A percentile compares a stretch with the other conserved stretches of the same genome.
Evolutionary conservation across 1,139 yeast genomes (phyloP).

Genomic region (Waltiozyma sp.): DNA sequence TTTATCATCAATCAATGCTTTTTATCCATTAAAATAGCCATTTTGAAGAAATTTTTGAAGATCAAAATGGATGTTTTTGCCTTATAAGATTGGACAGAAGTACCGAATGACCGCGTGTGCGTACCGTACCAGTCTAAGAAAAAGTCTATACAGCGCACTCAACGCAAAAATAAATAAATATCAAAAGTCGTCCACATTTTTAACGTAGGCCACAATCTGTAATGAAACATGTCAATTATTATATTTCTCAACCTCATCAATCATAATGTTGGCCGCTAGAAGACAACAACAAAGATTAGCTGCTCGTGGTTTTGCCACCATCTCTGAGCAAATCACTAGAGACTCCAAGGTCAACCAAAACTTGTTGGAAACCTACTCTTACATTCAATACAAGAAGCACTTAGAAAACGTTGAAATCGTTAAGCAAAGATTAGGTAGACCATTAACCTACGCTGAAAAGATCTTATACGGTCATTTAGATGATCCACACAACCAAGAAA

Average conservation of each 20-base stretch:
- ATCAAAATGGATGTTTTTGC: no score
- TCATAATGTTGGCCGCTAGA: slow-evolving; percentile 29
- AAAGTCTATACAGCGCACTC: neutral
- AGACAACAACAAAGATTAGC: slow-evolving; percentile 15
- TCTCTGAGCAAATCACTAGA: slow-evolving; percentile 50
- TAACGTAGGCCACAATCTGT: no score
- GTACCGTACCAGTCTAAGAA: neutral
- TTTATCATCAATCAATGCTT: no score
- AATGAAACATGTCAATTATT: no score
- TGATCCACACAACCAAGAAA: slow-evolving; percentile 90
- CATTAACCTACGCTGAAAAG: slow-evolving; percentile 96
- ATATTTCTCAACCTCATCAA: neutral
- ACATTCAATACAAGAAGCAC: slow-evolving; percentile 67
- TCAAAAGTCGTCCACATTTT: neutral
- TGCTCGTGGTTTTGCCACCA: slow-evolving; percentile 66
- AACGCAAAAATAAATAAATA: neutral
- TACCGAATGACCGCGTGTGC: neutral
- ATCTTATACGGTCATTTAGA: slow-evolving; percentile 92
- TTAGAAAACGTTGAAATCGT: slow-evolving; percentile 82
- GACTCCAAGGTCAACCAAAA: slow-evolving; percentile 92
- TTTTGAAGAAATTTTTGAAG: neutral
- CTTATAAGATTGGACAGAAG: neutral
- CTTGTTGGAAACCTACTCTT: slow-evolving; percentile 79
- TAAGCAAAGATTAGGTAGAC: slow-evolving; percentile 79
- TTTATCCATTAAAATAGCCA: neutral